phyloP scores from a whole-genome alignment of 768 basidiomycete genomes.

The Mycena venus region DNA sequence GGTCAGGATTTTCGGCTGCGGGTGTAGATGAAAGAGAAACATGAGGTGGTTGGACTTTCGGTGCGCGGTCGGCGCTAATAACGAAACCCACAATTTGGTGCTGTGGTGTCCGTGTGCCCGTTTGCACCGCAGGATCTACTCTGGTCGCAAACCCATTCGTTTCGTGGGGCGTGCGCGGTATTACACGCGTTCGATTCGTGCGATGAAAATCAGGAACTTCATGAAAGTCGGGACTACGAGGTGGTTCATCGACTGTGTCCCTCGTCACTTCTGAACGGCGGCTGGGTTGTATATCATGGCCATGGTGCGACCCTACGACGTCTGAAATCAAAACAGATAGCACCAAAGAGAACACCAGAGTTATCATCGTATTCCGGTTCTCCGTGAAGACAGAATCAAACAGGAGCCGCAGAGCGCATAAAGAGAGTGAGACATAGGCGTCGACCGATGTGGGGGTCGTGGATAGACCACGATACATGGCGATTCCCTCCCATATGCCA shows the following conservation, averaged over 20 bases:
- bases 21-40: background rate
- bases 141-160: background rate
- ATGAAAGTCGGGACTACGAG: background rate
- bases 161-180: background rate
- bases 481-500: constrained; percentile 59
- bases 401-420: constrained; percentile 55
- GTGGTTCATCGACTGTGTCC: background rate
- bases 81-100: background rate
- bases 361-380: constrained; percentile 33
- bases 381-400: constrained; percentile 58
- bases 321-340: constrained; percentile 24
- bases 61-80: background rate
- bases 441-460: constrained; percentile 45
- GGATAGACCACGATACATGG: constrained; percentile 52
- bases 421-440: constrained; percentile 50
- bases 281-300: background rate
- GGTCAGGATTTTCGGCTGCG: background rate
- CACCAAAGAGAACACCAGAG: constrained; percentile 23
- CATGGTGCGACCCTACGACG: constrained; percentile 12
- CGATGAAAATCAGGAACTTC: background rate
- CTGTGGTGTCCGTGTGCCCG: background rate
- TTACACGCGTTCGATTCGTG: background rate
- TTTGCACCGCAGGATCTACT: background rate
- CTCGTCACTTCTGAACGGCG: background rate
- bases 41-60: background rate